phyloP scores from a whole-genome alignment of 2,329 filamentous ascomycete genomes.

The Hypoxylon sp. region DNA sequence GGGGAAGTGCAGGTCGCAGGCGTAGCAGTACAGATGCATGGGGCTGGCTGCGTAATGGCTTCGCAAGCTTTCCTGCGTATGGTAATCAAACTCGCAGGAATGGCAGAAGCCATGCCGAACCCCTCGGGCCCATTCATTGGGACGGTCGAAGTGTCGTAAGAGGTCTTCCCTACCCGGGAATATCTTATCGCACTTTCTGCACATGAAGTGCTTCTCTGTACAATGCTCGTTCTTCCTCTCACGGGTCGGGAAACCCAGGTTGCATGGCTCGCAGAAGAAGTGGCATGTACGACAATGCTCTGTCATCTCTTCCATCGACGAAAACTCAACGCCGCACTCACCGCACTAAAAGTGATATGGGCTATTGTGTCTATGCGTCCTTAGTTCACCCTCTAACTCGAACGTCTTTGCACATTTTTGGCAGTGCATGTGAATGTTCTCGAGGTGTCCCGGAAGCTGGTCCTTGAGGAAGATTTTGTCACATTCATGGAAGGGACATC shows the following conservation, averaged over 20 bases:
- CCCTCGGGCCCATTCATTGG: too few species aligned
- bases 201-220: background rate
- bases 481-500: constrained; percentile 6
- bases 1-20: constrained; percentile 4
- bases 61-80: too few species aligned
- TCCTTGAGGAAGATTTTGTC: constrained; percentile 8
- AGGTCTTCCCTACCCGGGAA: too few species aligned
- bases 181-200: too few species aligned
- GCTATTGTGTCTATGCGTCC: constrained; percentile 5
- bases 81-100: too few species aligned
- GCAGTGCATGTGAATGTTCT: constrained; percentile 10
- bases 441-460: constrained; percentile 18
- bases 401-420: constrained; percentile 3
- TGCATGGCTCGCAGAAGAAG: constrained; percentile 22
- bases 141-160: too few species aligned
- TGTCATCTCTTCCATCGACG: background rate
- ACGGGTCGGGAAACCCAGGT: constrained; percentile 5
- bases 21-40: constrained; percentile 10
- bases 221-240: constrained; percentile 10
- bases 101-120: too few species aligned
- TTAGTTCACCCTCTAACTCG: background rate
- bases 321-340: constrained; percentile 34
- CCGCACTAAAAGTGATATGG: constrained; percentile 32
- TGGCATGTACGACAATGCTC: constrained; percentile 13
- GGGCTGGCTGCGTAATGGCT: too few species aligned